phyloP scores from a whole-genome alignment of 441 rosid species.

The Manihot esculenta region DNA sequence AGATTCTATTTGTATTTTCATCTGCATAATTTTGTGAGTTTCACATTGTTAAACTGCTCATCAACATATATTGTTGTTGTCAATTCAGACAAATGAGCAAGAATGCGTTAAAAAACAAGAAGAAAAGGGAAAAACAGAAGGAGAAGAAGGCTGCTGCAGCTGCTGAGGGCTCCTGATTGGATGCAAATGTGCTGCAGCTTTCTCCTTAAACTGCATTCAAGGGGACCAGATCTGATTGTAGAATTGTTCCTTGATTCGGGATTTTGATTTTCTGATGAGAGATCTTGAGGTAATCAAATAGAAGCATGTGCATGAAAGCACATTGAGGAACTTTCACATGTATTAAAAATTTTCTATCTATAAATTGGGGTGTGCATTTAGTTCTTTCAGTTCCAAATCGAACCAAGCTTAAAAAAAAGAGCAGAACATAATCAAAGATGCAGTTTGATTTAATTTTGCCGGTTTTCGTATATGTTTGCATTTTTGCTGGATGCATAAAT shows the following conservation, averaged over 20 bases:
- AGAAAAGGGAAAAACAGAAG: slow-evolving; percentile 79
- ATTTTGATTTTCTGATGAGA: slow-evolving; percentile 3
- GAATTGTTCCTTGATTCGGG: background rate
- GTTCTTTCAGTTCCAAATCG: no score
- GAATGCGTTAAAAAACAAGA: slow-evolving; percentile 84
- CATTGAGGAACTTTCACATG: background rate
- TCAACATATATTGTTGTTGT: background rate
- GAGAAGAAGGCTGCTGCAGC: slow-evolving; percentile 63
- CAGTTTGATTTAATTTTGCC: no score
- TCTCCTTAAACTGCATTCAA: background rate
- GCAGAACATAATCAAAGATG: no score
- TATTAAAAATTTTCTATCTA: background rate
- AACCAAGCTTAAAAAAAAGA: no score
- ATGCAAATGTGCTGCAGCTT: background rate
- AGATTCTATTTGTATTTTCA: background rate
- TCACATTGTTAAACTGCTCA: background rate
- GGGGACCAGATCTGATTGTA: background rate
- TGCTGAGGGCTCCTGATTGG: slow-evolving; percentile 18
- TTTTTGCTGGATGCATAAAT: no score
- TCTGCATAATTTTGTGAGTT: background rate
- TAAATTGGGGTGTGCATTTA: no score
- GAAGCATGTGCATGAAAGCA: background rate
- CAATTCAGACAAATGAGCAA: slow-evolving; percentile 76
- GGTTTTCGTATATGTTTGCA: no score
- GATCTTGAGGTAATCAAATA: background rate